phyloP scores from a whole-genome alignment of 306 rosid species.

The Malus orientalis region DNA sequence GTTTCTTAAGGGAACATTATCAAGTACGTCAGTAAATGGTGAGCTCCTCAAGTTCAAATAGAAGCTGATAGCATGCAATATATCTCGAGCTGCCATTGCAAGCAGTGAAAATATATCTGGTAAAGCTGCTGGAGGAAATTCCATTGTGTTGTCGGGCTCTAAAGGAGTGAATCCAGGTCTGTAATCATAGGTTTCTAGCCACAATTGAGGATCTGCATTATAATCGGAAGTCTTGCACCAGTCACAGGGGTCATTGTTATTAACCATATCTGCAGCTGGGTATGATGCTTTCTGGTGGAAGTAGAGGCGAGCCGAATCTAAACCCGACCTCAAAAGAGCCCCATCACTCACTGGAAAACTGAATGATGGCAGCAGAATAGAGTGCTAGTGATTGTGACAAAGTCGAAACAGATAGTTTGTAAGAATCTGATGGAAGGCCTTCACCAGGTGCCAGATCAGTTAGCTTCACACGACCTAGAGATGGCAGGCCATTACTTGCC shows the following conservation, averaged over 20 bases:
- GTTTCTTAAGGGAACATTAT: slow-evolving; percentile 76
- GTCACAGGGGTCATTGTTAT: slow-evolving; percentile 56
- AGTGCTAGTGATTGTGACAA: slow-evolving; percentile 81
- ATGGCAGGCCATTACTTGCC: slow-evolving; percentile 83
- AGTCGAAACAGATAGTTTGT: slow-evolving; percentile 69
- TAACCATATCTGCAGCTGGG: slow-evolving; percentile 58
- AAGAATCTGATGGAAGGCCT: slow-evolving; percentile 80
- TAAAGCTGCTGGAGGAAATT: slow-evolving; percentile 82
- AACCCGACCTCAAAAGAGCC: slow-evolving; percentile 73
- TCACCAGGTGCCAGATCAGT: slow-evolving; percentile 71
- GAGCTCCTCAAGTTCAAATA: slow-evolving; percentile 82
- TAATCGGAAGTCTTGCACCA: slow-evolving; percentile 98
- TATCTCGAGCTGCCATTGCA: slow-evolving; percentile 76
- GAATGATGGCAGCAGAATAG: slow-evolving; percentile 88
- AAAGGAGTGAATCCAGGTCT: slow-evolving; percentile 73
- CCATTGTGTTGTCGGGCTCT: slow-evolving; percentile 51
- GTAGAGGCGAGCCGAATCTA: slow-evolving; percentile 84
- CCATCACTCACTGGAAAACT: slow-evolving; percentile 72
- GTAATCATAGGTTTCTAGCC: slow-evolving; percentile 83
- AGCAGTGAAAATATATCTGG: slow-evolving; percentile 67
- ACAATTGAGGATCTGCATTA: slow-evolving; percentile 65
- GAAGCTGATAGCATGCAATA: slow-evolving; percentile 81
- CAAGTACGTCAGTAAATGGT: slow-evolving; percentile 78
- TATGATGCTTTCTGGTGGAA: slow-evolving; percentile 76
- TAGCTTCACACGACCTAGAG: slow-evolving; percentile 87